Conservation (phyloP, 208 protist genomes). For the Hexamita inflata region DNA sequence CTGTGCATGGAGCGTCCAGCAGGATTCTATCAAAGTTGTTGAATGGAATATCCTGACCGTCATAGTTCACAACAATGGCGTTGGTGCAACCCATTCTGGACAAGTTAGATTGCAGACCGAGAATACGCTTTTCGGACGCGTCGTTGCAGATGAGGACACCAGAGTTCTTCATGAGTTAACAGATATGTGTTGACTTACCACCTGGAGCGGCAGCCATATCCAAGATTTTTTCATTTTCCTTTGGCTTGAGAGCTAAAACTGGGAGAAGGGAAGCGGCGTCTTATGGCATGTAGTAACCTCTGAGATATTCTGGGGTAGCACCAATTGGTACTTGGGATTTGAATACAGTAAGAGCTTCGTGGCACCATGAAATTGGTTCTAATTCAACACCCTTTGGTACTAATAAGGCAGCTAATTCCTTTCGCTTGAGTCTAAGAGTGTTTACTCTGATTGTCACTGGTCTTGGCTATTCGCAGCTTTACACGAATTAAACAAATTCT, state of each 20-base stretch:
- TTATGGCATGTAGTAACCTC: conserved; percentile 95
- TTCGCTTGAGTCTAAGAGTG: conserved; percentile 78
- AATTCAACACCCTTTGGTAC: conserved; percentile 85
- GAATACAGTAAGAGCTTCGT: conserved; percentile 88
- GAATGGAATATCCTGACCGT: conserved; percentile 30
- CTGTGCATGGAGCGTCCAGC: conserved; percentile 93
- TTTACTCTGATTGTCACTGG: conserved; percentile 92
- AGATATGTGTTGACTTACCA: conserved; percentile 92
- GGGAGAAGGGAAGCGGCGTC: conserved; percentile 89
- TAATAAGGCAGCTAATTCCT: conserved; percentile 74
- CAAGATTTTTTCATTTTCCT: conserved; percentile 70
- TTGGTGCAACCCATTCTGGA: conserved; percentile 65
- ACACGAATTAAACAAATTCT: conserved; percentile 76
- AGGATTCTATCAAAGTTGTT: conserved; percentile 65
- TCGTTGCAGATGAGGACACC: conserved; percentile 94
- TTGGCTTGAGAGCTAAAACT: conserved; percentile 80
- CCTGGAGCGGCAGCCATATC: conserved; percentile 93
- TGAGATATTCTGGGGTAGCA: conserved; percentile 93
- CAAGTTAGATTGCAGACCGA: conserved; percentile 83
- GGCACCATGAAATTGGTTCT: conserved; percentile 77
- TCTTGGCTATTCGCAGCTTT: conserved; percentile 82
- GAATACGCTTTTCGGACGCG: conserved; percentile 69
- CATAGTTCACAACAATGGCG: conserved; percentile 28
- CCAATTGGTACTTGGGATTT: conserved; percentile 87
- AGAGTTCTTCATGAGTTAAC: conserved; percentile 87